Evolutionary conservation across 148 eudicot species (phyloP).

Genomic region (Drosera capensis): DNA sequence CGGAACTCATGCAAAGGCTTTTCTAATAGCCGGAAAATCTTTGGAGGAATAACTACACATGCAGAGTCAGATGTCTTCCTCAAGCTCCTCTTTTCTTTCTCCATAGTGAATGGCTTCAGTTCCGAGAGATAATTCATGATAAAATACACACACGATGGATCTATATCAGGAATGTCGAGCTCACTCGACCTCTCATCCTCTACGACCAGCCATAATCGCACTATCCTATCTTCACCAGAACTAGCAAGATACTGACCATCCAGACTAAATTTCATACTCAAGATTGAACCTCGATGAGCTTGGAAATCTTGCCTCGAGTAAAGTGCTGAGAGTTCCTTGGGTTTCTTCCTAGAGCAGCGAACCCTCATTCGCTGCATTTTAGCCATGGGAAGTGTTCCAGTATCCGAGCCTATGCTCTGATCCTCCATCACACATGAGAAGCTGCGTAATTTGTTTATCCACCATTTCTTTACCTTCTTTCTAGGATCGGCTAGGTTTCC

Average conservation of each 20-base stretch:
- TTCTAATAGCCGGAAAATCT: slow-evolving; percentile 40
- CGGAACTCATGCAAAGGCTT: slow-evolving; percentile 70
- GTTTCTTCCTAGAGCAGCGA: slow-evolving; percentile 27
- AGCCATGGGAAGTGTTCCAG: not conserved
- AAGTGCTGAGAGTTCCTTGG: slow-evolving; percentile 61
- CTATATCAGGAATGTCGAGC: slow-evolving; percentile 19
- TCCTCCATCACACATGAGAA: slow-evolving; percentile 19
- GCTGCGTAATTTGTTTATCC: slow-evolving; percentile 35
- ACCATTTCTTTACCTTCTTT: slow-evolving; percentile 39
- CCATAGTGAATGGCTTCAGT: slow-evolving; percentile 30
- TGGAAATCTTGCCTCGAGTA: slow-evolving; percentile 49
- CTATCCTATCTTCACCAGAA: slow-evolving; percentile 71
- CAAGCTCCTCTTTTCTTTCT: slow-evolving; percentile 29
- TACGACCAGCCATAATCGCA: slow-evolving; percentile 66
- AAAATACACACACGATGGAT: slow-evolving; percentile 45
- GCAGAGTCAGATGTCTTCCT: slow-evolving; percentile 46
- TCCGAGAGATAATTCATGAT: slow-evolving; percentile 32
- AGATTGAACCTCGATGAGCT: slow-evolving; percentile 71
- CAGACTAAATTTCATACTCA: slow-evolving; percentile 78
- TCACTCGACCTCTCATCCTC: slow-evolving; percentile 31
- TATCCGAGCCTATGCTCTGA: not conserved
- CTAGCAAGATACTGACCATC: slow-evolving; percentile 68
- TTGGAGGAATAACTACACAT: slow-evolving; percentile 61
- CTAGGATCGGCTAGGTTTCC: slow-evolving; percentile 9
- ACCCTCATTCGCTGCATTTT: slow-evolving; percentile 24